Percentiles rank a stretch among this genome's conserved stretches.
Conservation (phyloP, 2,329 filamentous ascomycete genomes). For the Aschersonia sp. region DNA sequence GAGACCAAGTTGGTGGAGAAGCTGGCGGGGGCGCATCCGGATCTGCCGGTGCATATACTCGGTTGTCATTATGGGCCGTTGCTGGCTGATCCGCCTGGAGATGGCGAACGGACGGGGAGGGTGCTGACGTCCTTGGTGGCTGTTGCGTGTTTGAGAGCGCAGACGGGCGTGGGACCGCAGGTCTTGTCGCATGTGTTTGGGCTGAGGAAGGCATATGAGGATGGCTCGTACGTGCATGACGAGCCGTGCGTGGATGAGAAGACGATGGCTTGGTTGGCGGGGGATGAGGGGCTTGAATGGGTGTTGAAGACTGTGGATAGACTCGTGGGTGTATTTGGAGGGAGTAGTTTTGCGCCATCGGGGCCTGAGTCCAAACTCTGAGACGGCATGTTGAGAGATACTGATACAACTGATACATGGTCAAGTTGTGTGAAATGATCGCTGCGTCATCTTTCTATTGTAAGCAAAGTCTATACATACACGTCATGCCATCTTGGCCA, state of each 20-base stretch:
- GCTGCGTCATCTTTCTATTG: too few species aligned
- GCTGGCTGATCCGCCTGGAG: constrained; percentile 48
- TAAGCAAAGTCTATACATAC: too few species aligned
- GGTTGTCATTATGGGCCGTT: constrained; percentile 60
- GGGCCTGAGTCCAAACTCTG: neutral
- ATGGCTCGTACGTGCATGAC: constrained; percentile 37
- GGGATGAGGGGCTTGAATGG: constrained; percentile 32
- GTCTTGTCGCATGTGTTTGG: constrained; percentile 73
- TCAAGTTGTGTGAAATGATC: too few species aligned
- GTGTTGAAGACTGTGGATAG: constrained; percentile 27
- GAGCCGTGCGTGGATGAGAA: constrained; percentile 18
- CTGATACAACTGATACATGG: too few species aligned
- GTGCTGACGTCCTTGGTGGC: constrained; percentile 61
- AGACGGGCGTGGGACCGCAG: constrained; percentile 73
- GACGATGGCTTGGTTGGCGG: constrained; percentile 23
- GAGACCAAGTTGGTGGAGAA: constrained; percentile 56
- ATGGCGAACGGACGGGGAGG: constrained; percentile 39
- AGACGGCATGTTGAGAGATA: neutral
- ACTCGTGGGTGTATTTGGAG: constrained; percentile 30
- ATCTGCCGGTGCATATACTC: constrained; percentile 69
- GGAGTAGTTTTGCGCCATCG: constrained; percentile 4
- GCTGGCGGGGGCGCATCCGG: constrained; percentile 63
- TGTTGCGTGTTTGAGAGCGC: constrained; percentile 59
- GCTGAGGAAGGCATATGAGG: constrained; percentile 58
- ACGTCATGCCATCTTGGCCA: too few species aligned